phyloP scores from a whole-genome alignment of 1,284 basidiomycete genomes.

The Heterobasidion parviporum region DNA sequence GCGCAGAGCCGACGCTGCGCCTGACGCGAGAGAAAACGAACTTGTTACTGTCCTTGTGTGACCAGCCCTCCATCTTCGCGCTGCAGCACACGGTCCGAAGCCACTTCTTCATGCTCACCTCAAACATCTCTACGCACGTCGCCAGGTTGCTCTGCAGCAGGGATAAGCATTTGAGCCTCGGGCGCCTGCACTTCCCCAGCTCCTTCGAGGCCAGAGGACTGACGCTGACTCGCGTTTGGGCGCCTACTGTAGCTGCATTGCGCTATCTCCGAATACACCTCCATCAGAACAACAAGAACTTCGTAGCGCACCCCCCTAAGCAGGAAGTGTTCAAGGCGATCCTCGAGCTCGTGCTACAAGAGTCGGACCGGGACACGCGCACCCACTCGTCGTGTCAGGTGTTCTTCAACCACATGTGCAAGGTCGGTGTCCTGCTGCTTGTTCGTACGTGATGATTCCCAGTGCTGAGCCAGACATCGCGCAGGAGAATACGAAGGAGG shows the following conservation, averaged over 20 bases:
- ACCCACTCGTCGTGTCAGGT: constrained; percentile 93
- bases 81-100: constrained; percentile 85
- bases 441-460: constrained; percentile 2
- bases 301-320: constrained; percentile 80
- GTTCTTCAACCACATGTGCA: constrained; percentile 85
- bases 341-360: constrained; percentile 73
- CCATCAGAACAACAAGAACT: constrained; percentile 80
- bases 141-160: constrained; percentile 74
- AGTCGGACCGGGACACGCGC: constrained; percentile 85
- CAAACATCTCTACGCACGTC: constrained; percentile 64
- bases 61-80: constrained; percentile 85
- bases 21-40: no score
- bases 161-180: constrained; percentile 88
- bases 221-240: constrained; percentile 1
- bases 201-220: background rate
- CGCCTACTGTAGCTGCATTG: constrained; percentile 58
- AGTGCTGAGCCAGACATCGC: background rate
- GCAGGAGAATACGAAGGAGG: constrained; percentile 82
- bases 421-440: constrained; percentile 39
- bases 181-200: constrained; percentile 26
- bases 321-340: constrained; percentile 80
- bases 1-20: no score
- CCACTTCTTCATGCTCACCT: constrained; percentile 84
- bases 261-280: constrained; percentile 88
- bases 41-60: no score